Evolutionary conservation across 2,329 filamentous ascomycete genomes (phyloP).

Genomic region (Pseudocercospora pini-densiflorae): DNA sequence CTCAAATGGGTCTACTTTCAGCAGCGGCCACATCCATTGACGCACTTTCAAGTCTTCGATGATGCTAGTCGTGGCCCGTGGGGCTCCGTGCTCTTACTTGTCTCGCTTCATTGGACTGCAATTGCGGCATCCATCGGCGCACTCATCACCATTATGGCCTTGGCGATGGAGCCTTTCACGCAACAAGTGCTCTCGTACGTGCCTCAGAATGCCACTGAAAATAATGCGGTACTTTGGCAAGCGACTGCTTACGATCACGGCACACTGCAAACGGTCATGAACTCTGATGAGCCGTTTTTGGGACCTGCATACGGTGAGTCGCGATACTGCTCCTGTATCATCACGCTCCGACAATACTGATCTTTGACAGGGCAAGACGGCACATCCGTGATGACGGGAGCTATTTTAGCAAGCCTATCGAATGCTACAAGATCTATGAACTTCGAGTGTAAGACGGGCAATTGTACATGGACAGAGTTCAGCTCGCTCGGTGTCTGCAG

Average conservation of each 20-base stretch:
- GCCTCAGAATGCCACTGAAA: neutral
- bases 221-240: neutral
- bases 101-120: neutral
- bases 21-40: neutral
- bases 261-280: neutral
- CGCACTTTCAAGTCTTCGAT: neutral
- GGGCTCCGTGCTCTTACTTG: neutral
- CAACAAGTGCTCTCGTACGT: neutral
- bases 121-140: neutral
- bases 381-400: neutral
- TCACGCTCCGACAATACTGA: neutral
- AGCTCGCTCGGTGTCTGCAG: neutral
- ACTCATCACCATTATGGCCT: neutral
- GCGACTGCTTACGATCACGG: neutral
- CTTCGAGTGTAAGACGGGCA: neutral
- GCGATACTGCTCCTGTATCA: neutral
- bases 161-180: neutral
- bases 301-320: neutral
- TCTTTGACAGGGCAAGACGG: neutral
- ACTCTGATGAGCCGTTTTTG: neutral
- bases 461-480: neutral
- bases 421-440: neutral
- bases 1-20: constrained; percentile 1
- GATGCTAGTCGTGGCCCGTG: neutral
- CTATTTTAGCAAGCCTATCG: neutral